Evolutionary conservation across 305 asterid genomes (phyloP).

Genomic region (Solanum hybrid): DNA sequence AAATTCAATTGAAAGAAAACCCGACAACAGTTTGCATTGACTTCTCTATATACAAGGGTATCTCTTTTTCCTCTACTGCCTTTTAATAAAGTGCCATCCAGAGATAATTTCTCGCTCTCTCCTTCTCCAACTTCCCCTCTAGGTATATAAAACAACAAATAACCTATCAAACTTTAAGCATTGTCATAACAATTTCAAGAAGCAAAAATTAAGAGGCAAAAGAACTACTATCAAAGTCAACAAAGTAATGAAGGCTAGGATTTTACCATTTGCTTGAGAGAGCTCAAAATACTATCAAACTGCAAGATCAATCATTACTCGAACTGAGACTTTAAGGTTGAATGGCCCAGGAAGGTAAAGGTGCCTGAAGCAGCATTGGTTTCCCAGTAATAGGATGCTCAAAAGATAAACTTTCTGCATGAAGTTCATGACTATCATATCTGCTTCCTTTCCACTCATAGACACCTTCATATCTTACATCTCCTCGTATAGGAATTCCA

Average conservation of each 20-base stretch:
- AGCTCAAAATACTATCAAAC: not conserved
- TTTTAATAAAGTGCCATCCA: not conserved
- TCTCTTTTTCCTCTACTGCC: not conserved
- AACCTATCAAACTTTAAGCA: not conserved
- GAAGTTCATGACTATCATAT: slow-evolving; percentile 74
- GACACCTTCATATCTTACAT: slow-evolving; percentile 80
- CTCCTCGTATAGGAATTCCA: slow-evolving; percentile 76
- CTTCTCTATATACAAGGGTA: not conserved
- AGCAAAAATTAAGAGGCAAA: not conserved
- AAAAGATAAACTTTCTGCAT: slow-evolving; percentile 81
- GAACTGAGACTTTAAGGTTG: slow-evolving; percentile 12
- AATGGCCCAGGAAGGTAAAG: slow-evolving; percentile 64
- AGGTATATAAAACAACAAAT: not conserved
- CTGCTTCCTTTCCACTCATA: slow-evolving; percentile 56
- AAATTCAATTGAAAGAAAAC: not conserved
- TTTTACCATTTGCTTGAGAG: not conserved
- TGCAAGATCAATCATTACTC: not conserved
- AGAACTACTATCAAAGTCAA: not conserved
- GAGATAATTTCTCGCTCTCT: not conserved
- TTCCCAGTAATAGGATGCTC: slow-evolving; percentile 71
- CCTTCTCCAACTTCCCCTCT: not conserved
- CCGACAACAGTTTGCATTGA: not conserved
- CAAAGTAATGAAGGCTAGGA: not conserved
- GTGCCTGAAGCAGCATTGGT: slow-evolving; percentile 49
- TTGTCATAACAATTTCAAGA: not conserved